Base-by-base conservation (phyloP, 108 stramenopile genomes). In the Seminavis robusta region DNA sequence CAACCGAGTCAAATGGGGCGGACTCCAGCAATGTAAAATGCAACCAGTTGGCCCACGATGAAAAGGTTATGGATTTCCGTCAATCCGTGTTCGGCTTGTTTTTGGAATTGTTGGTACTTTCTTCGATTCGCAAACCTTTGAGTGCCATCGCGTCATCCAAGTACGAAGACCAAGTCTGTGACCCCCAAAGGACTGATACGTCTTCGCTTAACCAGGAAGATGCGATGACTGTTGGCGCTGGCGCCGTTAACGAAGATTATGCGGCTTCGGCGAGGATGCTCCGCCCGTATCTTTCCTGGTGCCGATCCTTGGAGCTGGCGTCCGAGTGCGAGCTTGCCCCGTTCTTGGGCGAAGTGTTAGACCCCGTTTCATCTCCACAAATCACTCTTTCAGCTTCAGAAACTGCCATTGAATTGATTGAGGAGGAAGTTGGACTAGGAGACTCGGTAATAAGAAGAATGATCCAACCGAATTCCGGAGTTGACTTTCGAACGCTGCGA, bases 401-500 rank as follows among this genome's bases (percentile, higher is more conserved):
- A 38, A 51, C 63, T 27, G 72, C 57, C 26, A 73, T 74, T 15
- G 78, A 79, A 63, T 48, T 72, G n/a, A 63, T 66, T 23, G 56
- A 70, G 41, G 30, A 45, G 34, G 55, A 58, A 24, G 29, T 41
- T 16, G 69, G 64, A 20, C 52, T 69, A 11, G 91, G 91, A 9
- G 91, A 92, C 64, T 53, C 70, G 10, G 70, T 83, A 30, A 69
- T 92, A 26, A 56, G 83, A 11, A 51, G 48, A 43, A 82, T 88
- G 84, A 92, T 92, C 33, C 80, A 92, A 37, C 72, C 77, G 24
- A 76, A 61, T 39, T 92, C 90, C 1, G 90, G 90, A 19, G 90
- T 92, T 17, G 83, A 82, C 41, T 92, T 92, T 59, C 63, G 84
- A 34, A 92, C 90, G 8, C 59, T 92, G 1, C 65, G 84, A 46